Percentiles rank a stretch among this genome's conserved stretches.
These are phyloP conservation scores for Sindora glabra DNA, from an alignment of 306 rosid species.

Conservation along the genomic window DNA sequence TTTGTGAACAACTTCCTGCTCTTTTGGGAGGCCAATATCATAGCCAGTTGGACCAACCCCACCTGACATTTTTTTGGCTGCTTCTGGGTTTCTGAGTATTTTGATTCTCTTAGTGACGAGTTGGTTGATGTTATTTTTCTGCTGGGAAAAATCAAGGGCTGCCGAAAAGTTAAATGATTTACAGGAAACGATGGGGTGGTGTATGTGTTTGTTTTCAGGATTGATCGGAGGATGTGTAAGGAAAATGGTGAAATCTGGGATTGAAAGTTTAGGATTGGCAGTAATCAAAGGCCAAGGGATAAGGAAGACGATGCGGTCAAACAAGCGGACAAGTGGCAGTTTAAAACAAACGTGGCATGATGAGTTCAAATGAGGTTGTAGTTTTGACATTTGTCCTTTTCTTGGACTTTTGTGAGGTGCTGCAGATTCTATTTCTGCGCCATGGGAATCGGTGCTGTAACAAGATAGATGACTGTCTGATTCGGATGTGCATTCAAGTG, in stretches of 20 bases:
- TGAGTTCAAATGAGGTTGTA: background rate
- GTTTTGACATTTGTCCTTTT: background rate
- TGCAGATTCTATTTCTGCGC: background rate
- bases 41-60: slow-evolving; percentile 67
- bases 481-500: background rate
- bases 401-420: background rate
- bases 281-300: background rate
- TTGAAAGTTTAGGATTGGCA: background rate
- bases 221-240: background rate
- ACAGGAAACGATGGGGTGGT: background rate
- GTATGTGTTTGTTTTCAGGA: background rate
- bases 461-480: background rate
- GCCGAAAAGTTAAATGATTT: background rate
- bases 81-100: too few species aligned
- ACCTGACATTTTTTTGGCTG: slow-evolving; percentile 51
- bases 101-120: too few species aligned
- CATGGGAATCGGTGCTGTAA: background rate
- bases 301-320: background rate
- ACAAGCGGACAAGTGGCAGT: slow-evolving; percentile 8
- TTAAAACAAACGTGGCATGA: background rate
- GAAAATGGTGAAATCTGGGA: background rate
- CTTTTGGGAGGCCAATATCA: slow-evolving; percentile 54
- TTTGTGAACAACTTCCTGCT: slow-evolving; percentile 40
- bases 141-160: background rate
- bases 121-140: too few species aligned